Conservation (phyloP, 1,284 basidiomycete species). For the Macrocystidia cucumis region DNA sequence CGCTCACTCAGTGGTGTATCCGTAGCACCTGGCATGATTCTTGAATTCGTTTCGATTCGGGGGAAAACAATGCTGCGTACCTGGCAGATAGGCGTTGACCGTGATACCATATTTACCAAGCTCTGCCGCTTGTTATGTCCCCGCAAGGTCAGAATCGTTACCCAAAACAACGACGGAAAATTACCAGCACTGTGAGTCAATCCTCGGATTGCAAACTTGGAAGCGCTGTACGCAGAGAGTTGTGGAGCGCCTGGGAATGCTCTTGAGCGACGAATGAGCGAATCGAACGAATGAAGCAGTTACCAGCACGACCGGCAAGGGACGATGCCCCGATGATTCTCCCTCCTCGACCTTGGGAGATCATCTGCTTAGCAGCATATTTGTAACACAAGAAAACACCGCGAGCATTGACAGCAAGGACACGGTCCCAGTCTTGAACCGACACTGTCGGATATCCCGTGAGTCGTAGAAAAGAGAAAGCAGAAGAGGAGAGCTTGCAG, state of each 20-base stretch:
- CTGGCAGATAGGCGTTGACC: slow-evolving; percentile 26
- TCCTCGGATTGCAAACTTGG: slow-evolving; percentile 20
- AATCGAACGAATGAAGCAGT: background rate
- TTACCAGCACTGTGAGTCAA: slow-evolving; percentile 13
- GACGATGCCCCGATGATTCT: slow-evolving; percentile 13
- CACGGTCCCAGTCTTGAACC: slow-evolving; percentile 9
- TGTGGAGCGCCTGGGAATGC: background rate
- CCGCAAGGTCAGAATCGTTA: background rate
- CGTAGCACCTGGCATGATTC: background rate
- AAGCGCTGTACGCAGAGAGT: slow-evolving; percentile 10
- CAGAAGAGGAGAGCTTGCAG: no score
- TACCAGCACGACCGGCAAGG: slow-evolving; percentile 4
- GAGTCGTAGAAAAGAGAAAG: no score
- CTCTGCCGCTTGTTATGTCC: slow-evolving; percentile 19
- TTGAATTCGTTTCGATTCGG: background rate
- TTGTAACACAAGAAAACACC: slow-evolving; percentile 14
- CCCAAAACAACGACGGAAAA: background rate
- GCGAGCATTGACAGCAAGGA: slow-evolving; percentile 11
- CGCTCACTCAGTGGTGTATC: slow-evolving; percentile 1
- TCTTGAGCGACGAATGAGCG: background rate
- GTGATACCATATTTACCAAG: slow-evolving; percentile 22
- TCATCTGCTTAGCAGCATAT: slow-evolving; percentile 11
- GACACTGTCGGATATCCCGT: no score
- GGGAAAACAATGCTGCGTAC: slow-evolving; percentile 2
- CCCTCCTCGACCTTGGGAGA: slow-evolving; percentile 13